phyloP scores from a whole-genome alignment of 1,139 yeast species.

The Sugiyamaella sp. region DNA sequence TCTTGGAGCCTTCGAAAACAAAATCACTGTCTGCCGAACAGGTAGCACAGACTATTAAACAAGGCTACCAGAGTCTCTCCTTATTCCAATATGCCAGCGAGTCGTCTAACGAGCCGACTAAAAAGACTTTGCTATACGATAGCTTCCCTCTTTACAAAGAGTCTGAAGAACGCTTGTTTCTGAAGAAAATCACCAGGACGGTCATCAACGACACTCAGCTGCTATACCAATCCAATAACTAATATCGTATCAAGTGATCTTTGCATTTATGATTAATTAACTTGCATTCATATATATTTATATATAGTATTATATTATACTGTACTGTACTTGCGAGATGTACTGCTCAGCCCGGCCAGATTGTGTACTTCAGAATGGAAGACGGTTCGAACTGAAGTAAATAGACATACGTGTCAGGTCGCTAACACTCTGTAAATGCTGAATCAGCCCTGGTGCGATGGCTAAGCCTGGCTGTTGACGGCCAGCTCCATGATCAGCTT shows the following conservation, averaged over 20 bases:
- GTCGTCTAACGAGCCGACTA: slow-evolving; percentile 19
- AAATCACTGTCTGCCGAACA: slow-evolving; percentile 31
- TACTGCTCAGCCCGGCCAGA: too few relatives aligned
- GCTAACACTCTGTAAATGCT: too few relatives aligned
- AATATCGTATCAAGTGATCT: slow-evolving; percentile 12
- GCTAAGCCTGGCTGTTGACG: slow-evolving; percentile 63
- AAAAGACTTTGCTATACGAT: slow-evolving; percentile 30
- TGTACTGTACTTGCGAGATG: background rate
- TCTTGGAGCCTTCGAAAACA: slow-evolving; percentile 8
- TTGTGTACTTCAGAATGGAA: too few relatives aligned
- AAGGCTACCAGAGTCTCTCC: slow-evolving; percentile 37
- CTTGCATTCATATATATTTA: slow-evolving; percentile 12
- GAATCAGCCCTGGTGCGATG: too few relatives aligned
- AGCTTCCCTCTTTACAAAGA: slow-evolving; percentile 36
- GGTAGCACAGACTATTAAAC: slow-evolving; percentile 35
- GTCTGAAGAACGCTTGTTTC: slow-evolving; percentile 34
- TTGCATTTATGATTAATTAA: slow-evolving; percentile 2
- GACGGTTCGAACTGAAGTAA: too few relatives aligned
- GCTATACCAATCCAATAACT: slow-evolving; percentile 25
- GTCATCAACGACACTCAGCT: slow-evolving; percentile 35
- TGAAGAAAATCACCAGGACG: slow-evolving; percentile 33
- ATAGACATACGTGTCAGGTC: too few relatives aligned
- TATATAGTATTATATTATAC: slow-evolving; percentile 4
- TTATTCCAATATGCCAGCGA: slow-evolving; percentile 33
- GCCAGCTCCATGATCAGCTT: slow-evolving; percentile 95